A percentile compares a stretch with the other conserved stretches of the same genome.
Evolutionary conservation across 2,329 filamentous ascomycete species (phyloP).

Genomic region (Tympanopsis confertula): DNA sequence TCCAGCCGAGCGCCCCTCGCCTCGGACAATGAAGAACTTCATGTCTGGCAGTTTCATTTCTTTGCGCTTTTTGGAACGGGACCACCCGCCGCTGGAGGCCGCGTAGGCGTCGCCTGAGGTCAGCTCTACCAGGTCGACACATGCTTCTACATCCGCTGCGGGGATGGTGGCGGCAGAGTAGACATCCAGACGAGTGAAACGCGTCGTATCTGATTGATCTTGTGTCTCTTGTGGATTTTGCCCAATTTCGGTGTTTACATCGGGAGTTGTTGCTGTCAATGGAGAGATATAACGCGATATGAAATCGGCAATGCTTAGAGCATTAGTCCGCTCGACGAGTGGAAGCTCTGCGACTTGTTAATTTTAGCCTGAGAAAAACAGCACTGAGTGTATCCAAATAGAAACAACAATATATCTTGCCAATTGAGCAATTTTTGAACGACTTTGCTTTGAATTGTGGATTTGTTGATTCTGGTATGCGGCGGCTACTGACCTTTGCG

Average conservation of each 20-base stretch:
- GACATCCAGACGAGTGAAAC: constrained; percentile 19
- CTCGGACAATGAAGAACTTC: constrained; percentile 39
- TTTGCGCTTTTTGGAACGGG: constrained; percentile 32
- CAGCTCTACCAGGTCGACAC: constrained; percentile 36
- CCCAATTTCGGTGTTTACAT: too few relatives aligned
- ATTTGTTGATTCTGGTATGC: too few relatives aligned
- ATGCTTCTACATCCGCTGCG: constrained; percentile 27
- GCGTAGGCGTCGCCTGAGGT: constrained; percentile 42
- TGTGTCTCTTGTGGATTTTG: too few relatives aligned
- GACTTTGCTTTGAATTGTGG: too few relatives aligned
- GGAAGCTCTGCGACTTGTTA: too few relatives aligned
- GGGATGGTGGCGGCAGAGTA: constrained; percentile 16
- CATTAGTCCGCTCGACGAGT: neutral
- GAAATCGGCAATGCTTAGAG: constrained; percentile 1
- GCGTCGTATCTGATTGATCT: too few relatives aligned
- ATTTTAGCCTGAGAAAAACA: too few relatives aligned
- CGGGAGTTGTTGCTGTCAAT: too few relatives aligned
- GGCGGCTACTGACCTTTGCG: too few relatives aligned
- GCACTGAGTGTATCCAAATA: too few relatives aligned
- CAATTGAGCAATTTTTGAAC: neutral
- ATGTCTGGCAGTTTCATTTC: constrained; percentile 49
- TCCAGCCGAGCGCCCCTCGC: neutral
- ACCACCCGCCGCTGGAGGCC: constrained; percentile 39
- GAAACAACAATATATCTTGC: too few relatives aligned
- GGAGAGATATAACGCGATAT: constrained; percentile 4